A percentile compares a stretch with the other conserved stretches of the same genome.
Evolutionary conservation across 1,284 basidiomycete genomes (phyloP).

Genomic region (Moesziomyces parantarcticus): DNA sequence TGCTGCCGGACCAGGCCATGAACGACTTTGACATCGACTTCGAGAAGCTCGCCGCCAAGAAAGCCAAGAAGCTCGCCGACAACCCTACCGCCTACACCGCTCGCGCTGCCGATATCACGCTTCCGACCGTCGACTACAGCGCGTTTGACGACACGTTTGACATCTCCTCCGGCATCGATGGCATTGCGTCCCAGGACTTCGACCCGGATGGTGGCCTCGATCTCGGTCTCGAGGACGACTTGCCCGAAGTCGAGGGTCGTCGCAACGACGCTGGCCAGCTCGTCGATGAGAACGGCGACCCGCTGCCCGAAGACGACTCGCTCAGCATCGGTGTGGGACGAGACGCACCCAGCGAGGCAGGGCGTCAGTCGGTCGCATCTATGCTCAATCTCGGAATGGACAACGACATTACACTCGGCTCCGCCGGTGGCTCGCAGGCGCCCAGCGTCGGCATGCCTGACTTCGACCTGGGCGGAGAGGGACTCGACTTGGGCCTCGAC

Average conservation of each 20-base stretch:
- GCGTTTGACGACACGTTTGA: slow-evolving; percentile 56
- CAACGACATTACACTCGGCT: slow-evolving; percentile 39
- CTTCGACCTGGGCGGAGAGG: slow-evolving; percentile 64
- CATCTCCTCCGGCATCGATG: slow-evolving; percentile 45
- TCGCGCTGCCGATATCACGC: slow-evolving; percentile 78
- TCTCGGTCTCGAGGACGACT: slow-evolving; percentile 71
- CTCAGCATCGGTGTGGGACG: slow-evolving; percentile 63
- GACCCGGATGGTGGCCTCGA: slow-evolving; percentile 67
- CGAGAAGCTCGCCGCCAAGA: slow-evolving; percentile 79
- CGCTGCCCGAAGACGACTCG: slow-evolving; percentile 68
- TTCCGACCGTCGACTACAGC: slow-evolving; percentile 51
- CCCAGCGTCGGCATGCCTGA: slow-evolving; percentile 47
- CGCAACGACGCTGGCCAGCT: slow-evolving; percentile 48
- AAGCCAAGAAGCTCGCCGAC: slow-evolving; percentile 35
- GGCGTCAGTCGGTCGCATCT: slow-evolving; percentile 46
- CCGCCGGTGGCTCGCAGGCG: slow-evolving; percentile 41
- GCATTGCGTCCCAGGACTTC: slow-evolving; percentile 58
- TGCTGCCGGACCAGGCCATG: slow-evolving; percentile 75
- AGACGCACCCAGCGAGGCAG: slow-evolving; percentile 55
- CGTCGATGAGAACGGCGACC: slow-evolving; percentile 56
- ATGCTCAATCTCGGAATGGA: slow-evolving; percentile 47
- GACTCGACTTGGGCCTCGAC: slow-evolving; percentile 75
- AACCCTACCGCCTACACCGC: slow-evolving; percentile 69
- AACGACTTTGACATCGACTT: slow-evolving; percentile 58
- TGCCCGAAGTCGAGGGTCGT: slow-evolving; percentile 33